phyloP scores from a whole-genome alignment of 768 basidiomycete genomes.

The Boletus rufocinnamomeus region DNA sequence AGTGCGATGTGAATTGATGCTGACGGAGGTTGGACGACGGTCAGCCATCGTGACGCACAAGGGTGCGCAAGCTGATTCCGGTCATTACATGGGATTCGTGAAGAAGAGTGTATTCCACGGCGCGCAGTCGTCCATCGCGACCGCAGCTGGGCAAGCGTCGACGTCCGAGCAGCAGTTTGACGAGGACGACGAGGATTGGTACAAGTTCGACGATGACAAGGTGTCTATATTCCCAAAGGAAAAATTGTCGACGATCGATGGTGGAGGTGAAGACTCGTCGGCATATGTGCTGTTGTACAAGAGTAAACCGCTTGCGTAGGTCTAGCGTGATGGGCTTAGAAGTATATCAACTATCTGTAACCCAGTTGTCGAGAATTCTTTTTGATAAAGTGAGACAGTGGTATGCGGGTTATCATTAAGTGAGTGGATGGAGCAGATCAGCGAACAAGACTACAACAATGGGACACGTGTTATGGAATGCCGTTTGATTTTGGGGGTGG shows the following conservation, averaged over 20 bases:
- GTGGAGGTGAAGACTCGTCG: slow-evolving; percentile 88
- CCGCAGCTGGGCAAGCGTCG: slow-evolving; percentile 11
- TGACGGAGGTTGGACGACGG: neutral
- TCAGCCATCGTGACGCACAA: slow-evolving; percentile 95
- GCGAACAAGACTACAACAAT: neutral
- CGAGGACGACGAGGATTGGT: slow-evolving; percentile 82
- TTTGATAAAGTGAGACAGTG: slow-evolving; percentile 7
- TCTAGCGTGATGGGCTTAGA: slow-evolving; percentile 3
- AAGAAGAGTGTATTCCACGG: slow-evolving; percentile 73
- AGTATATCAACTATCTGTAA: slow-evolving; percentile 22
- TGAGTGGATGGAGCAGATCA: slow-evolving; percentile 1
- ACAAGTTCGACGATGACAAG: slow-evolving; percentile 96
- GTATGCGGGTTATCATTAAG: slow-evolving; percentile 16
- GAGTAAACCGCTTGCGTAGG: slow-evolving; percentile 51
- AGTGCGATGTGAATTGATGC: neutral
- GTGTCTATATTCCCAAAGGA: slow-evolving; percentile 84
- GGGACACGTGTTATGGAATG: slow-evolving; percentile 16
- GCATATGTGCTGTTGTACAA: slow-evolving; percentile 90
- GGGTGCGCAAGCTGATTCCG: slow-evolving; percentile 90
- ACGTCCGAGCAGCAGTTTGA: slow-evolving; percentile 30
- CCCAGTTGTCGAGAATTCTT: slow-evolving; percentile 11
- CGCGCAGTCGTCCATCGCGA: slow-evolving; percentile 1
- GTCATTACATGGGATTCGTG: slow-evolving; percentile 93
- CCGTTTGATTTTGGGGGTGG: slow-evolving; percentile 27
- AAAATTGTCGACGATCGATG: slow-evolving; percentile 82